Evolutionary conservation across 495 filamentous ascomycete species (phyloP), one percentile per base, ranked within the genome.

Genomic region (Saxophila tyrrhenica): DNA sequence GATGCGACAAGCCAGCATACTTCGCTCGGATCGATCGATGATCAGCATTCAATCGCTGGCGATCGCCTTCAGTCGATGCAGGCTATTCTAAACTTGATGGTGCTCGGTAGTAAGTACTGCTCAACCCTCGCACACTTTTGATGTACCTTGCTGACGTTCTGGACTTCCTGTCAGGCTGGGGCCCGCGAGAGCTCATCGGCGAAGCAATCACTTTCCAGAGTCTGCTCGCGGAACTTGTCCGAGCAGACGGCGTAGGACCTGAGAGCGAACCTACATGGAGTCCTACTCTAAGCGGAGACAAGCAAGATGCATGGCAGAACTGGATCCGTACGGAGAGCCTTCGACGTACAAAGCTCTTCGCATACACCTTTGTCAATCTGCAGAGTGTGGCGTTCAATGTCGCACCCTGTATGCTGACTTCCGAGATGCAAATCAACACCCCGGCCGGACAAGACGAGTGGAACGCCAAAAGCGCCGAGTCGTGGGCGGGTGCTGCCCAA

Each of bases 391-490:
- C 74, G 1, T 82, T 78, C 61, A 77, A 81, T 53, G 78, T 73
- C 52, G 71, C 75, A 1, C 78, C 78, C 13, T 52, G 75, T 20
- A 70, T 87, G 0, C 63, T 84, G 8, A 83, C 78, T 1, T 79
- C 80, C 1, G 82, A 87, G 52, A 62, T 86, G 10, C 72, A 78
- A 0, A 64, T 85, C 2, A 74, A 75, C 45, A 69, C 86, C 9
- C 84, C 84, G 1, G 78, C 75, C 48, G 70, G 73, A 8, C 69
- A 72, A 19, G 70, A 72, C 3, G 61, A 75, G 8, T 82, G 77
- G 76, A 69, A 67, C 51, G 78, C 78, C 2, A 23, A 48, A 3
- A 59, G 23, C 16, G 74, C 72, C 55, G 68, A 61, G 5, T 63
- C 68, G 15, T 76, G 72, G 67, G 69, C 74, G 39, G 50, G 59